Evolutionary conservation across 805 yeast genomes (phyloP), one percentile per base, ranked within the genome.

Genomic region (Myxozyma neotropica): DNA sequence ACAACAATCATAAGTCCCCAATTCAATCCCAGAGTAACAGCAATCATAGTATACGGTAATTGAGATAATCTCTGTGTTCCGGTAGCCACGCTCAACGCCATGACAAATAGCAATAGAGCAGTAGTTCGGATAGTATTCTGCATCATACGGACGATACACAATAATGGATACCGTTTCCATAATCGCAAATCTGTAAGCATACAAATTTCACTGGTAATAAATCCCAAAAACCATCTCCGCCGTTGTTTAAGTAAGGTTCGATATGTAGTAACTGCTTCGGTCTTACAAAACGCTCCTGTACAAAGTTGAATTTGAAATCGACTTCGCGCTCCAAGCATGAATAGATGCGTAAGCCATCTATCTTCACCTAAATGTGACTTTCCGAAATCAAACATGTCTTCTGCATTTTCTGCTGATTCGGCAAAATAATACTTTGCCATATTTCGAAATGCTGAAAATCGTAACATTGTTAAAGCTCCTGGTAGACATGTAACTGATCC

Each of bases 401-500:
- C 52, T 6, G 63, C 62, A 12, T 54, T 45, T 40, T 61, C 65
- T 8, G 63, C 63, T n/a, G 40, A 31, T 7, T 61, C 63, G 39
- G 65, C 39, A 38, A 61, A 61, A 44, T 61, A 61, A 27, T 54
- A 61, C 43, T 57, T 49, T 4, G 63, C 59, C 62, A 61, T 58
- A 31, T 44, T 57, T 10, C 59, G 33, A 42, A 61, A 61, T 13
- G 65, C 65, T 2, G 62, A 38, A 31, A 53, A 58, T 17, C 65
- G 55, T 8, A 61, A 57, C 65, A 61, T 61, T 10, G 65, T 61
- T 10, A 61, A 51, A n/a, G 65, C 65, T 17, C 65, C 65, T 2
- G 65, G 65, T 10, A 61, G 57, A 43, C 65, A 61, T 2, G 65
- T 61, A 27, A 61, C 65, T 3, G 65, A 36, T 6, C 65, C 65